phyloP scores from a whole-genome alignment of 1,284 basidiomycete species.

The Tilletia caries region DNA sequence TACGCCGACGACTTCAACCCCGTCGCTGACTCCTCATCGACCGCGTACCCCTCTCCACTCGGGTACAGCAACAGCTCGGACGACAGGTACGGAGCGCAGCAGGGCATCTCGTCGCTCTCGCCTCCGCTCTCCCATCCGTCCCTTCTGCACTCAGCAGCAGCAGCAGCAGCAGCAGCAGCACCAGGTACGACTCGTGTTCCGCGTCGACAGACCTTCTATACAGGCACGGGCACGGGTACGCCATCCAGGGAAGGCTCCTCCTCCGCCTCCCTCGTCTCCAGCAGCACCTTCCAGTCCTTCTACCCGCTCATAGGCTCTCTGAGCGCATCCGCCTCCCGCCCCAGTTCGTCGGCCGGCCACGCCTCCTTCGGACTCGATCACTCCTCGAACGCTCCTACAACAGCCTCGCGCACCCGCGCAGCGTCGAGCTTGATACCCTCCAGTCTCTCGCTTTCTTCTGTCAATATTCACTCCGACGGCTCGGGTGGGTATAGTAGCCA shows the following conservation, averaged over 20 bases:
- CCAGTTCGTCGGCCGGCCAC: neutral
- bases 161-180: too few species aligned
- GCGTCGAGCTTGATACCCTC: neutral
- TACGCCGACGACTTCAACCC: slow-evolving; percentile 5
- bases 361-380: neutral
- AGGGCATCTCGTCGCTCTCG: too few species aligned
- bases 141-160: too few species aligned
- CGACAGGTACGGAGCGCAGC: too few species aligned
- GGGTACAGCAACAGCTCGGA: too few species aligned
- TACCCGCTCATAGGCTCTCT: neutral
- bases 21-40: neutral
- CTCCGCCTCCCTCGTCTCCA: neutral
- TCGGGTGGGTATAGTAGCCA: neutral
- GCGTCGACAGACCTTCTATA: neutral
- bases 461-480: neutral
- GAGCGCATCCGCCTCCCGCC: neutral
- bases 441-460: neutral
- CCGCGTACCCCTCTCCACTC: neutral
- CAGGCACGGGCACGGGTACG: neutral
- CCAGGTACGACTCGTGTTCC: too few species aligned
- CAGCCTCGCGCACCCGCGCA: neutral
- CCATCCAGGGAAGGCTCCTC: neutral
- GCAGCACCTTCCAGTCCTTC: neutral
- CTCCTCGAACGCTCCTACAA: neutral
- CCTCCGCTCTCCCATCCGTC: too few species aligned